Evolutionary conservation across 2,329 filamentous ascomycete species (phyloP), one percentile per base, ranked within the genome.

Genomic region (Hypoxylon sp.): DNA sequence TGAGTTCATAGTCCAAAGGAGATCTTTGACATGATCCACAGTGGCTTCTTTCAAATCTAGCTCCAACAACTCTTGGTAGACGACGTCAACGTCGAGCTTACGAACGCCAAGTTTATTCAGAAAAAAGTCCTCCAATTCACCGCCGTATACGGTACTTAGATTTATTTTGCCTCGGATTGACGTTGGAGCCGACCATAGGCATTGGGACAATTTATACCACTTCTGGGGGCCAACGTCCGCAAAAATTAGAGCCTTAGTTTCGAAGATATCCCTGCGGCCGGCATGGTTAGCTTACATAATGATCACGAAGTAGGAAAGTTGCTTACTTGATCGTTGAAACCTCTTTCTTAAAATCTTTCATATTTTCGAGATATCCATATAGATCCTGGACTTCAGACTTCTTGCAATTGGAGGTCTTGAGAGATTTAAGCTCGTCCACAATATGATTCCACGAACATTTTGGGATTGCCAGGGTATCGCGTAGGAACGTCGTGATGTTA

Each of bases 1-100:
- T 0, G 77, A 77, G 46, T 78, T 81, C 19, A 82, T 64, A 0
- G 74, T 69, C 73, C 69, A 72, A 0, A 82, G 73, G 0, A 72
- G 72, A 11, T 76, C 67, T 63, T 78, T 80, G 6, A 79, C 52
- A 1, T 78, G 73, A 36, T 6, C 32, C 17, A 58, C 32, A 2
- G 19, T 53, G 4, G 46, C 46, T 2, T 66, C 21, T 2, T 34
- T 19, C 5, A 17, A 3, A 10, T 59, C 23, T 1, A 65, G 17
- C 23, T 59, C 51, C 7, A 65, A n/a, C 9, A 68, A 14, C 46
- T 68, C 65, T 9, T 62, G 45, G 58, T 68, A 62, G 32, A 68
- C 36, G 14, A 68, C 17, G 9, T 48, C 36, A 10, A 56, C 61
- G 28, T 68, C 61, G n/a, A 68, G 23, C 17, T 13, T 6, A 14